Percentiles rank a stretch among this genome's conserved stretches.
Evolutionary conservation across 768 basidiomycete genomes (phyloP).

Genomic region (Lactarius akahatsu): DNA sequence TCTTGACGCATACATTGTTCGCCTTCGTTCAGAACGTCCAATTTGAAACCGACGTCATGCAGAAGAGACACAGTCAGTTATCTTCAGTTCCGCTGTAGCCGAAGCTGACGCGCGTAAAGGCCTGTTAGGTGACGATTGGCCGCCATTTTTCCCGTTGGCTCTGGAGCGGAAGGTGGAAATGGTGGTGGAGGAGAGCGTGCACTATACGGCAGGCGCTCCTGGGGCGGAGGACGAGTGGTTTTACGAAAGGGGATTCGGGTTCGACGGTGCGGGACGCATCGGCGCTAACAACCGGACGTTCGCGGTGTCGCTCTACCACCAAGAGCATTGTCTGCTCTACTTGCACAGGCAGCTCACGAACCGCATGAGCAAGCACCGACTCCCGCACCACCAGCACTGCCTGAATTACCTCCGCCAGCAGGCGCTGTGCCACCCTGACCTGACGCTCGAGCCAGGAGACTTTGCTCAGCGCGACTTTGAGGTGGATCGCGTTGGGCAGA

Average conservation of each 20-base stretch:
- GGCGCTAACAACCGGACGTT: constrained; percentile 29
- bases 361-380: constrained; percentile 29
- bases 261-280: constrained; percentile 15
- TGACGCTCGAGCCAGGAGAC: constrained; percentile 38
- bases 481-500: constrained; percentile 35
- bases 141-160: background rate
- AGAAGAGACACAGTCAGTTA: constrained; percentile 13
- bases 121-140: constrained; percentile 17
- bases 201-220: background rate
- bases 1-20: constrained; percentile 8
- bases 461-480: constrained; percentile 33
- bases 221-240: constrained; percentile 5
- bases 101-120: background rate
- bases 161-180: constrained; percentile 2
- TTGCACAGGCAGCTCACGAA: constrained; percentile 34
- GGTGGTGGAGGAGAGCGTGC: constrained; percentile 23
- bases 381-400: constrained; percentile 40
- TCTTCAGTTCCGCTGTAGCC: background rate
- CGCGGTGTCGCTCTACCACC: constrained; percentile 45
- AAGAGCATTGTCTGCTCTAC: constrained; percentile 43
- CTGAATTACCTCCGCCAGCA: constrained; percentile 42
- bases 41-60: constrained; percentile 2
- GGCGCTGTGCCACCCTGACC: constrained; percentile 41
- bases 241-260: constrained; percentile 9
- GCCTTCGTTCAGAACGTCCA: constrained; percentile 1